Conservation (phyloP, 2,329 filamentous ascomycete genomes). For the Claviceps africana region DNA sequence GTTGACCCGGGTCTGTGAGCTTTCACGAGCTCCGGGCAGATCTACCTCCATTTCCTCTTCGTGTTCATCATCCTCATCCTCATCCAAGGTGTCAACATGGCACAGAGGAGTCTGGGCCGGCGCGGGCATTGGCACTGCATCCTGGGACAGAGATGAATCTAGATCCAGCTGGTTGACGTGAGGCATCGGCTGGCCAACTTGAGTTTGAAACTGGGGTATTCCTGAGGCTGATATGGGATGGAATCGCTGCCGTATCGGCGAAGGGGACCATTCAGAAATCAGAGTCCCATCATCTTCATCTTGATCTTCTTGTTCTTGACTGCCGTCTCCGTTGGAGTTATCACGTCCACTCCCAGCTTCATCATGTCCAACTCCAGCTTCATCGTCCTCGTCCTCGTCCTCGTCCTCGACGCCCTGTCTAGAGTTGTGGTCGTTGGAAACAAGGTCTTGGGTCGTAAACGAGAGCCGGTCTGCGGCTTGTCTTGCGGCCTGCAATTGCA, state of each 20-base stretch:
- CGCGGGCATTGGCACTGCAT: neutral
- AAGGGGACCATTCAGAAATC: constrained; percentile 10
- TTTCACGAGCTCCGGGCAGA: constrained; percentile 16
- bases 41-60: constrained; percentile 22
- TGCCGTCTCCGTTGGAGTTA: neutral
- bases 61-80: constrained; percentile 4
- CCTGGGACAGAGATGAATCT: neutral
- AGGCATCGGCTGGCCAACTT: constrained; percentile 13
- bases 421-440: neutral
- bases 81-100: neutral
- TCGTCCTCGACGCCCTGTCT: neutral
- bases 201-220: constrained; percentile 7
- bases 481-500: constrained; percentile 1
- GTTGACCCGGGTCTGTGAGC: constrained; percentile 12
- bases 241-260: constrained; percentile 6
- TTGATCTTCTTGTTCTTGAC: neutral
- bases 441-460: neutral
- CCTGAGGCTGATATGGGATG: neutral
- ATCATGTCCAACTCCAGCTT: neutral
- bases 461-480: neutral
- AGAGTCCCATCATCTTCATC: neutral
- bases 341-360: neutral
- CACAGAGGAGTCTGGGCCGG: too few relatives aligned
- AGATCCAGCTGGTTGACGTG: constrained; percentile 1
- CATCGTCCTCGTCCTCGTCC: neutral